These are phyloP conservation scores for Papiliotrema terrestris DNA, from an alignment of 1,284 basidiomycete genomes.

Conservation along the genomic window DNA sequence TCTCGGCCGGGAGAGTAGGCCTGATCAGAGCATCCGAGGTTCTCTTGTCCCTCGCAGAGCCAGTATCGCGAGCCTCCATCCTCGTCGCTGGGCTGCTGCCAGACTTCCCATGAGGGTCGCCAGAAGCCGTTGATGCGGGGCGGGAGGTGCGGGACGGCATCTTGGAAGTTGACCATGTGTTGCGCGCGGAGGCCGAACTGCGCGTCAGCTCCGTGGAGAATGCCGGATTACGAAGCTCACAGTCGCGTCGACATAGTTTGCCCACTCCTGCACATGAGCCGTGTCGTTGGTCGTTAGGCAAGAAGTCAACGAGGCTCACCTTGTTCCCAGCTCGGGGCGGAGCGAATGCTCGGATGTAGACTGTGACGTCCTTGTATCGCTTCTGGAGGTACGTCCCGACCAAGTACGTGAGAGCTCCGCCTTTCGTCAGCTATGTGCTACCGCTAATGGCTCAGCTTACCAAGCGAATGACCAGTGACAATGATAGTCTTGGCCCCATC, in stretches of 20 bases:
- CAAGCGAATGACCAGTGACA: constrained; percentile 27
- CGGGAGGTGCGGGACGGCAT: constrained; percentile 28
- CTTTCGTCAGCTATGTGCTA: constrained; percentile 2
- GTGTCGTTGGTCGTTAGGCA: background rate
- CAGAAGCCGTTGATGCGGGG: constrained; percentile 16
- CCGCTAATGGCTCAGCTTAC: constrained; percentile 2
- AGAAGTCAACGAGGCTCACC: background rate
- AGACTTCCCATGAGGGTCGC: constrained; percentile 22
- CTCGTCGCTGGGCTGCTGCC: constrained; percentile 8
- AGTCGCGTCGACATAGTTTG: constrained; percentile 20
- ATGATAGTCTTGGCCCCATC: constrained; percentile 12
- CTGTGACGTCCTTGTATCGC: constrained; percentile 2
- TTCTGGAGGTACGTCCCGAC: constrained; percentile 17
- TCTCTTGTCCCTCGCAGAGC: constrained; percentile 27
- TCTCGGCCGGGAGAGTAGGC: background rate
- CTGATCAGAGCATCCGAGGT: constrained; percentile 10
- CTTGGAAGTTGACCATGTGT: constrained; percentile 24
- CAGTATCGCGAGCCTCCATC: constrained; percentile 4
- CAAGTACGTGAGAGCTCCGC: constrained; percentile 19
- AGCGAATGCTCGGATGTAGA: constrained; percentile 18
- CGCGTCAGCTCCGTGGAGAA: background rate
- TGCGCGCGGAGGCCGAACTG: constrained; percentile 12
- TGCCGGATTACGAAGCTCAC: constrained; percentile 5
- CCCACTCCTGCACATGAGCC: constrained; percentile 14
- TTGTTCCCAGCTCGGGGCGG: constrained; percentile 22